Conservation (phyloP, 371 early-diverging fungal genomes). For the Coemansia sp. region DNA sequence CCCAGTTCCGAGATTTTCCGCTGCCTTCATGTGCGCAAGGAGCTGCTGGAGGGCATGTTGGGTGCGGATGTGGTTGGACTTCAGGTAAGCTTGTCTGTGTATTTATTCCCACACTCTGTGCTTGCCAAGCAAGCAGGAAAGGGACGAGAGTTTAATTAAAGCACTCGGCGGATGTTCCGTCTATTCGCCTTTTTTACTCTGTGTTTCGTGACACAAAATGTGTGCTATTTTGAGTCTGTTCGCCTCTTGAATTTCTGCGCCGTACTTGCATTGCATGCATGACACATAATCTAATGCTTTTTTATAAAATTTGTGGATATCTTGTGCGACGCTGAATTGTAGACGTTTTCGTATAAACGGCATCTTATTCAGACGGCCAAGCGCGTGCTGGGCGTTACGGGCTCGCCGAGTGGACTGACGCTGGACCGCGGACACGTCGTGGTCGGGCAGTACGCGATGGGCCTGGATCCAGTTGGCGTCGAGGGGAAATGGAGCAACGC, state of each 20-base stretch:
- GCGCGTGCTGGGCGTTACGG: constrained; percentile 84
- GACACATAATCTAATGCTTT: neutral
- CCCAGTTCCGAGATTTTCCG: constrained; percentile 93
- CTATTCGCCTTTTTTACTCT: neutral
- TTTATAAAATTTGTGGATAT: neutral
- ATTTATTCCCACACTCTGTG: neutral
- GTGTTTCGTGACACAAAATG: neutral
- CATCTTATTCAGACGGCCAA: constrained; percentile 95
- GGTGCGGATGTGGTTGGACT: constrained; percentile 91
- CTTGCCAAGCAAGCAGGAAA: neutral
- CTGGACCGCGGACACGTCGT: constrained; percentile 71
- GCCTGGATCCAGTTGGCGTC: constrained; percentile 76
- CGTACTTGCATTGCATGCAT: neutral
- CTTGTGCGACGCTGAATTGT: constrained; percentile 2
- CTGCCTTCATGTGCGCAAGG: constrained; percentile 87
- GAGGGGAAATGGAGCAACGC: constrained; percentile 57
- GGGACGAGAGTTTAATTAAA: constrained; percentile 13
- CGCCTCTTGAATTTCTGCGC: neutral
- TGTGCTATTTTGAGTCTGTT: neutral
- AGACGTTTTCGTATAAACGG: constrained; percentile 91
- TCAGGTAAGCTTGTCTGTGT: constrained; percentile 56
- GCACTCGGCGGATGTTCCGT: constrained; percentile 2
- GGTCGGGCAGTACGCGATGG: constrained; percentile 95
- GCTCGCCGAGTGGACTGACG: constrained; percentile 81
- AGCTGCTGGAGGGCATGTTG: constrained; percentile 91